Evolutionary conservation across 2,329 filamentous ascomycete genomes (phyloP).

Genomic region (Graphilbum fragrans): DNA sequence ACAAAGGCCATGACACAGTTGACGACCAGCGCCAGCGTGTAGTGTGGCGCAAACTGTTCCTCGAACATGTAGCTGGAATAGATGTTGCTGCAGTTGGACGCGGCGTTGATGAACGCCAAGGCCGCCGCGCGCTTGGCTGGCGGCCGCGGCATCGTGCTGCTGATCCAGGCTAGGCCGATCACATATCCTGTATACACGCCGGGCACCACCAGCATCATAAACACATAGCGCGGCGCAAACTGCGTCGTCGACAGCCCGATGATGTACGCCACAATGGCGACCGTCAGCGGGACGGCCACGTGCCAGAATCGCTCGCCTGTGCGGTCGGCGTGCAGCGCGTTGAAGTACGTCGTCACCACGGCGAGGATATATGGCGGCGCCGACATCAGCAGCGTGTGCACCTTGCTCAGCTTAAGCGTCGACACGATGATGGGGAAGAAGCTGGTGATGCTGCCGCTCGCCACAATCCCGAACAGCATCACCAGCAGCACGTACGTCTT

Average conservation of each 20-base stretch:
- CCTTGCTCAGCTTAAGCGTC: slow-evolving; percentile 50
- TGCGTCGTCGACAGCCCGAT: slow-evolving; percentile 50
- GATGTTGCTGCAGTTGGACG: slow-evolving; percentile 57
- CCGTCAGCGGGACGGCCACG: slow-evolving; percentile 46
- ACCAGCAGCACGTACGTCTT: slow-evolving; percentile 50
- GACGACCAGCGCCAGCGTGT: slow-evolving; percentile 50
- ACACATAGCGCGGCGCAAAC: slow-evolving; percentile 50
- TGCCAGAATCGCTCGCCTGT: slow-evolving; percentile 63
- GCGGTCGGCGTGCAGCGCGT: slow-evolving; percentile 59
- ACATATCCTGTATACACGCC: slow-evolving; percentile 49
- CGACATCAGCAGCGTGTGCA: slow-evolving; percentile 49
- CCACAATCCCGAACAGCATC: slow-evolving; percentile 44
- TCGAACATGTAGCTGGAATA: slow-evolving; percentile 45
- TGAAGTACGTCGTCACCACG: slow-evolving; percentile 48
- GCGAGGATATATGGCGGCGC: slow-evolving; percentile 53
- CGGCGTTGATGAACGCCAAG: slow-evolving; percentile 63
- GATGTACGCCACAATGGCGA: slow-evolving; percentile 54
- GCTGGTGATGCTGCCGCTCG: slow-evolving; percentile 46
- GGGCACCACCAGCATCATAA: slow-evolving; percentile 57
- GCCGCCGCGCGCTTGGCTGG: slow-evolving; percentile 60
- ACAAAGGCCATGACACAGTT: slow-evolving; percentile 54
- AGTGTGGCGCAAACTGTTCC: slow-evolving; percentile 23
- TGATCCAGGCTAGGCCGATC: slow-evolving; percentile 62
- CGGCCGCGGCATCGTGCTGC: slow-evolving; percentile 61
- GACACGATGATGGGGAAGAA: slow-evolving; percentile 58